Percentiles rank a stretch among this genome's conserved stretches.
phyloP scores from a whole-genome alignment of 371 early-diverging fungal species.

The Catenaria anguillulae region DNA sequence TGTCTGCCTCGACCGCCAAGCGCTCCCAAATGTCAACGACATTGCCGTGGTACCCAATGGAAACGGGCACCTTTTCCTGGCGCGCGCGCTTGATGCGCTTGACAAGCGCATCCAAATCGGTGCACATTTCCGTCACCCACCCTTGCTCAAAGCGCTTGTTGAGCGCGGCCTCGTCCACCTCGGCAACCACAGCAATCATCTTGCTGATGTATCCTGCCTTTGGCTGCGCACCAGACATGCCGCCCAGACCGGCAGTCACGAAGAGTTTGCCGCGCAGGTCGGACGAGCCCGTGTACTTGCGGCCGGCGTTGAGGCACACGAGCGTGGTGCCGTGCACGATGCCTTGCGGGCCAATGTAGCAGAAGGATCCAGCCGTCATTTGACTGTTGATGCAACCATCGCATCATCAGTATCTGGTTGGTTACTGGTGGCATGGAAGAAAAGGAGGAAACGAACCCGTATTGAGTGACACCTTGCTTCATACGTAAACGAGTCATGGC shows the following conservation, averaged over 20 bases:
- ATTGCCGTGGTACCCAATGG: constrained; percentile 10
- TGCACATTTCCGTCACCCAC: constrained; percentile 1
- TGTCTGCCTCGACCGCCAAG: constrained; percentile 6
- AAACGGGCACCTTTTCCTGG: not conserved
- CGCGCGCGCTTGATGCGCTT: constrained; percentile 6
- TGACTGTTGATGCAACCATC: too few species aligned
- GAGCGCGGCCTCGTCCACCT: constrained; percentile 8
- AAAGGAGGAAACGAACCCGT: too few species aligned
- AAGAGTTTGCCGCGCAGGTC: constrained; percentile 11
- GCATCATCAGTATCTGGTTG: too few species aligned
- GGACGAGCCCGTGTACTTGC: constrained; percentile 7
- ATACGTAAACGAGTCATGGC: too few species aligned
- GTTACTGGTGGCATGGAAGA: too few species aligned
- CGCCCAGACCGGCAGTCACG: constrained; percentile 10
- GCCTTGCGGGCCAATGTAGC: constrained; percentile 12
- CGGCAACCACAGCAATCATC: constrained; percentile 9
- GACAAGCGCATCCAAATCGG: constrained; percentile 2
- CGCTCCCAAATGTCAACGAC: constrained; percentile 10
- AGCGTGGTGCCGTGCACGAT: constrained; percentile 12
- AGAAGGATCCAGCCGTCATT: constrained; percentile 11
- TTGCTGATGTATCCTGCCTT: constrained; percentile 10
- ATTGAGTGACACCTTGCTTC: constrained; percentile 7
- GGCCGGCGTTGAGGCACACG: constrained; percentile 9
- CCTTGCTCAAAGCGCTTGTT: constrained; percentile 10
- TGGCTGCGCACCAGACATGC: constrained; percentile 13